Evolutionary conservation across 106 monocot genomes (phyloP), one percentile per base, ranked within the genome.

Genomic region (Acorus calamus): DNA sequence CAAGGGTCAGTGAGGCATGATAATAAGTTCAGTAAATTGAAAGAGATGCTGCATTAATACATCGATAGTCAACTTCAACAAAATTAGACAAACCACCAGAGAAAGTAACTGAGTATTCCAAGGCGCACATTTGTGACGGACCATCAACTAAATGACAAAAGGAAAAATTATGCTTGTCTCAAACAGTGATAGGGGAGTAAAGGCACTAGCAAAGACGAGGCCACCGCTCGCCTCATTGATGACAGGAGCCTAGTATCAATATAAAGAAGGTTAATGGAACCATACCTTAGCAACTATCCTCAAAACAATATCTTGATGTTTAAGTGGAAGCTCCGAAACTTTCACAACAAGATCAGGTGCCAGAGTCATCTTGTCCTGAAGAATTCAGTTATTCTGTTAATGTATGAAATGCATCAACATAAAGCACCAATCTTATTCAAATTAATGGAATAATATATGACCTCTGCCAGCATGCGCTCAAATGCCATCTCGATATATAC

Each of bases 401-500:
- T 28, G 28, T 28, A 28, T 28, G 28, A 28, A 28, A 28, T 28
- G 28, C 28, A 28, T 28, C 28, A 28, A 28, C 28, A 28, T 28
- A 60, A 52, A 28, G 8, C 54, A 54, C 55, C 2, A 9, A 5
- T 4, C 45, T 51, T 8, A 4, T 11, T 2, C 47, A 64, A 4
- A 57, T 41, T 2, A 42, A 28, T 28, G 28, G 28, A 28, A 52
- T 49, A 8, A 12, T 54, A 67, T 12, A 5, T 43, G 11, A 98
- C 96, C 91, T 88, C 85, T 8, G 53, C 28, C 50, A 78, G 60
- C 63, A 92, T 66, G 11, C 96, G 91, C 10, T 91, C 91, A 58
- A 98, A 91, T 43, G 91, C 79, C 96, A 92, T 98, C 81, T 98
- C 91, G 48, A 98, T 79, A 59, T 98, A 98, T 5, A 98, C 81